Evolutionary conservation across 2,329 filamentous ascomycete species (phyloP).

Genomic region (Xylariaceae sp.): DNA sequence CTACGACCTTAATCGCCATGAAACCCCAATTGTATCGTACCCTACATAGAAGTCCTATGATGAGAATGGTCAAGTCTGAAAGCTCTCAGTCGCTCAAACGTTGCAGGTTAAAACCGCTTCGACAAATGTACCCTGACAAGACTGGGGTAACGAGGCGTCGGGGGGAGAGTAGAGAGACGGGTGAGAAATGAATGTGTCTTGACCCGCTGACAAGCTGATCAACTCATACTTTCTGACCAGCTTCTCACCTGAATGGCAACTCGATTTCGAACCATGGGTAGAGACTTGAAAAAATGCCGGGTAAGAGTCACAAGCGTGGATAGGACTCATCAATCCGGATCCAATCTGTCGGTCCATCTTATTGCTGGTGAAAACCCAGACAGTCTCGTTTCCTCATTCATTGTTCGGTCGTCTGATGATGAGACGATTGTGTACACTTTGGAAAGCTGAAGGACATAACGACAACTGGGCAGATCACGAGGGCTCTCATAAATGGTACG

Average conservation of each 20-base stretch:
- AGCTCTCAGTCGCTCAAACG: no score
- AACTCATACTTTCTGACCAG: not conserved
- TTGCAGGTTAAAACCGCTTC: no score
- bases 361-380: constrained; percentile 9
- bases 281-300: no score
- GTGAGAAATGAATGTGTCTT: no score
- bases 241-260: no score
- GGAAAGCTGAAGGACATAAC: constrained; percentile 7
- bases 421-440: constrained; percentile 10
- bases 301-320: no score
- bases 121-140: constrained; percentile 2
- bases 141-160: not conserved
- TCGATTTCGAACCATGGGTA: no score
- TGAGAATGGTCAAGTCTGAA: no score
- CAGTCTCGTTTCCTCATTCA: constrained; percentile 16
- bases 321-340: no score
- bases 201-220: no score
- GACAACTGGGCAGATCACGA: not conserved
- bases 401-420: constrained; percentile 12
- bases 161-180: not conserved
- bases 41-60: no score
- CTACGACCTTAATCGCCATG: constrained; percentile 11
- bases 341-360: constrained; percentile 2
- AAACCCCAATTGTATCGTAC: constrained; percentile 10
- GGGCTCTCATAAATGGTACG: no score